Evolutionary conservation across 2,329 filamentous ascomycete species (phyloP), one percentile per base, ranked within the genome.

Genomic region (Claviceps humidiphila): DNA sequence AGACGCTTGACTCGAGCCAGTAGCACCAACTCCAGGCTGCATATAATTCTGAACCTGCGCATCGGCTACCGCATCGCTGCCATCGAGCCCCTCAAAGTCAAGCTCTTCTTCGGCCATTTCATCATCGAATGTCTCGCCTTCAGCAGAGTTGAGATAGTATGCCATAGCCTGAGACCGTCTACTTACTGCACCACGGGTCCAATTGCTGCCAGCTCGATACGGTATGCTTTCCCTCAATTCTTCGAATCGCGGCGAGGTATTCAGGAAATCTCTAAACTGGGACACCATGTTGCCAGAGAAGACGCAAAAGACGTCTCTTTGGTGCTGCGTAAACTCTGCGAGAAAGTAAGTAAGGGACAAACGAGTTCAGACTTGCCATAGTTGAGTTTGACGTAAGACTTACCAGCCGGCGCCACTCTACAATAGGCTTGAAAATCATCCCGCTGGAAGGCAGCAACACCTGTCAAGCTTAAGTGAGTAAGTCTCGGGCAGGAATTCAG

Each of bases 251-350:
- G 68, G 64, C 11, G 72, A 69, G 0, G 66, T 71, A 58, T 89
- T 94, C 41, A 98, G 75, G 63, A 89, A 87, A 30, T 84, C 77
- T 43, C 91, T 84, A 26, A 98, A 79, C 42, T 80, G 79, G 43
- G 74, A 73, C 2, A 98, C 91, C 52, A 90, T 90, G 26, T 80
- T 77, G 5, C 93, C 91, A 1, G 90, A 96, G 67, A 98, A 98
- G 51, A 98, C 93, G 63, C 93, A 98, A 65, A 98, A 98, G 7
- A 97, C 89, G 50, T 91, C 85, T 56, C 93, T 82, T 66, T 98
- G 93, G 63, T 96, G 89, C 47, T 91, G 86, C 17, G 90, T 97
- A 65, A 98, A 98, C 68, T 97, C 93, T 82, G 52, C 40, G 11
- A 48, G n/a, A 20, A 51, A 22, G 34, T 51, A 4, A 8, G 14